Base-by-base conservation (phyloP, 2,329 filamentous ascomycete species). In the Neobulgaria alba region DNA sequence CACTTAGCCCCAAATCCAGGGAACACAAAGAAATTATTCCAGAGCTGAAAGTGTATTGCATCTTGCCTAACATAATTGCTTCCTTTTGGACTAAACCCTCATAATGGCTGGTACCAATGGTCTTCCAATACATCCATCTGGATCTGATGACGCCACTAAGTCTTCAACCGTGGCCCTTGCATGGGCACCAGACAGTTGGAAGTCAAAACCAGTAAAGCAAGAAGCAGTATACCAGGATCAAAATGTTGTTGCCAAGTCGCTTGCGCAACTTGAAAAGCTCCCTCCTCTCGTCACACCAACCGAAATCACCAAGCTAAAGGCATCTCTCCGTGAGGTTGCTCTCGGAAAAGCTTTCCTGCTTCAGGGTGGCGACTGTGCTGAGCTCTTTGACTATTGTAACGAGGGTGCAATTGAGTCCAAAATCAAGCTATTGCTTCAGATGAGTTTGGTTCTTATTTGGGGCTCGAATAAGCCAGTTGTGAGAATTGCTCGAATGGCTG, bases 371-470 rank as follows among this genome's bases (percentile, higher is more conserved):
- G 92, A 98, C 66, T 98, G 92, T 59, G 92, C 92, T 12, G 92
- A 98, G 67, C 75, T 96, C 8, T 98, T 98, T 58, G 87, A 92
- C 63, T 98, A 98, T 69, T 98, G 92, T 64, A 81, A 85, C 55
- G 82, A 88, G 61, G 75, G 76, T 10, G 83, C 85, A 50, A 95
- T 98, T 53, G 88, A 96, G 65, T 83, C 86, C 48, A 98, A 96
- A 71, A 87, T 96, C 63, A 96, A 96, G 67, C 76, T 98, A 18
- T 74, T 98, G 20, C 69, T 98, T 45, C 92, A 98, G 67, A 96
- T 98, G 90, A 94, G 86, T 51, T 68, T 98, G 53, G 86, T 98
- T 1, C 72, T 98, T 45, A 89, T 96, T 61, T 95, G 89, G 82
- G 92, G 86, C 52, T 73, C 72, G 44, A 71, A 74, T 64, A 79